Base-by-base conservation (phyloP, 78 protist genomes). In the Dictyostelium citrinum region DNA sequence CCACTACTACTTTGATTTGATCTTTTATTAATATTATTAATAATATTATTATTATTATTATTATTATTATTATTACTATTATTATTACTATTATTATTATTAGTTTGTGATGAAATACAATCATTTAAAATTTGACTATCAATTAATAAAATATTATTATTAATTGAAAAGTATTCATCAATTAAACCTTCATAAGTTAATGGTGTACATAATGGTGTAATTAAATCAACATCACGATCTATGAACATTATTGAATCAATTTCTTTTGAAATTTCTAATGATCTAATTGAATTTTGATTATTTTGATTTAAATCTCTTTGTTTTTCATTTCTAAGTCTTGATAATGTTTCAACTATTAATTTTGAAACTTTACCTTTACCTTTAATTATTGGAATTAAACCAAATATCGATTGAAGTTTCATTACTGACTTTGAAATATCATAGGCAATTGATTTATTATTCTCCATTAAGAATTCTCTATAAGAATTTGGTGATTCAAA, bases 111-210 rank as follows among this genome's bases (percentile, higher is more conserved):
- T 55, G 64, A 55, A 55, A 35, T n/a, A 75, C 81, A 41, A 43
- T 35, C 81, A 17, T 16, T 33, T 31, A 70, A 31, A 31, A 70
- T 27, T 75, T 75, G 81, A 43, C 33, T 41, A 75, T 75, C 68
- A 8, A 43, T 27, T 8, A 41, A 14, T 14, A 72, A 58, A n/a
- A 29, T 72, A 80, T 45, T 88, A 35, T 74, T 68, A 9, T 85
- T 27, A 61, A 98, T 92, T 31, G 98, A 95, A 49, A 92, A 97
- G 17, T 91, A 12, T 71, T 98, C 98, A 83, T 98, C 99, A n/a
- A 98, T 39, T 37, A 98, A 61, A 3, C 99, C 99, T 74, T 98
- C 99, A 60, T 98, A 98, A 7, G 99, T 98, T 9, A 98, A 85
- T 33, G 95, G 98, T n/a, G 97, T 90, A 55, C 83, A 71, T 58